Evolutionary conservation across 2,329 filamentous ascomycete species (phyloP).

Genomic region (Tolypocladium album): DNA sequence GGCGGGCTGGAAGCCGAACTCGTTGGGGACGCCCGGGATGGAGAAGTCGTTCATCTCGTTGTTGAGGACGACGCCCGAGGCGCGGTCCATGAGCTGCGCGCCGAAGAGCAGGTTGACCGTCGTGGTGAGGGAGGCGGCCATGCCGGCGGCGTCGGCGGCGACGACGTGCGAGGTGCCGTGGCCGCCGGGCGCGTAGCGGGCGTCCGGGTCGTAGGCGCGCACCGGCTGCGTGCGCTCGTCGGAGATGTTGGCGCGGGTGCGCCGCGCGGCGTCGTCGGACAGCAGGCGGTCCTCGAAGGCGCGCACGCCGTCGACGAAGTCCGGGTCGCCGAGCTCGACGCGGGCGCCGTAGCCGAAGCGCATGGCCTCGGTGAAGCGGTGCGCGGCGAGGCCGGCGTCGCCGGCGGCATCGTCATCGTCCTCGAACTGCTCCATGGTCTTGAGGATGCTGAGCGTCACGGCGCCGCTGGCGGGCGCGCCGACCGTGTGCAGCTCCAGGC

Average conservation of each 20-base stretch:
- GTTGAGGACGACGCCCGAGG: constrained; percentile 74
- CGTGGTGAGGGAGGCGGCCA: constrained; percentile 73
- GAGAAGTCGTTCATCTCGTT: constrained; percentile 73
- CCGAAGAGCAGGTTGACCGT: constrained; percentile 87
- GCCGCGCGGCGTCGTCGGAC: constrained; percentile 42
- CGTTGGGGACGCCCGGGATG: constrained; percentile 65
- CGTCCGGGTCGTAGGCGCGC: constrained; percentile 60
- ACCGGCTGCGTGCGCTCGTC: constrained; percentile 64
- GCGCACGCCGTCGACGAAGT: constrained; percentile 53
- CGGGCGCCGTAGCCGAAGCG: constrained; percentile 79
- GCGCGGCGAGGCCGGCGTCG: constrained; percentile 57
- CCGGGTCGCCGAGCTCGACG: constrained; percentile 72
- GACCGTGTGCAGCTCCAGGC: constrained; percentile 57
- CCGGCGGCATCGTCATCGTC: constrained; percentile 63
- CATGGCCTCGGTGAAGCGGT: constrained; percentile 80
- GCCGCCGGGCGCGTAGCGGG: constrained; percentile 55
- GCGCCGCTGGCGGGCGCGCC: constrained; percentile 70
- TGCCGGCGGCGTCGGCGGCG: constrained; percentile 58
- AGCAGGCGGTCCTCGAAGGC: constrained; percentile 61
- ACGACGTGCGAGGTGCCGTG: constrained; percentile 68
- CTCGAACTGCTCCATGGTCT: constrained; percentile 70
- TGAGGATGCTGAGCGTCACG: constrained; percentile 65
- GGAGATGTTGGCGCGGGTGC: constrained; percentile 56
- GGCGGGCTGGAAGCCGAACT: constrained; percentile 76
- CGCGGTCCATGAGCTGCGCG: constrained; percentile 64